phyloP scores from a whole-genome alignment of 176 grass and related monocot species.

The Oryza punctata region DNA sequence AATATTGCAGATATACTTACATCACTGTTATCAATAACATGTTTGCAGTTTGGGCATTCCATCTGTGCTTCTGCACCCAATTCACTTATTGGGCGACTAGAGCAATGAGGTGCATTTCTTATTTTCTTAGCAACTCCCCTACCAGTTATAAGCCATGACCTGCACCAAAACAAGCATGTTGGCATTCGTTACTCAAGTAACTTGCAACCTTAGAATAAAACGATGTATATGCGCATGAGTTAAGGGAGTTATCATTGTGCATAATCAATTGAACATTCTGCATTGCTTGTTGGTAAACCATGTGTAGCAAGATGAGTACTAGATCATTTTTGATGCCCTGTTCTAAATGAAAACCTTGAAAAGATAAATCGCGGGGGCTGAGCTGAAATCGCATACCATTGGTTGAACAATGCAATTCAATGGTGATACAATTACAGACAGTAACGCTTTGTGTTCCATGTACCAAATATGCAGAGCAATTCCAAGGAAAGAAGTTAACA shows the following conservation, averaged over 20 bases:
- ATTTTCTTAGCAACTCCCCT: conserved; percentile 89
- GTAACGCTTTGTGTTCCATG: not conserved
- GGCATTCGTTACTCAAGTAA: not conserved
- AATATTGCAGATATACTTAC: conserved; percentile 50
- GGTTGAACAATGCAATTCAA: not conserved
- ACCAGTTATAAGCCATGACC: conserved; percentile 77
- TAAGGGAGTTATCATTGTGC: not conserved
- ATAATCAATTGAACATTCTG: not conserved
- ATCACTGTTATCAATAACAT: conserved; percentile 86
- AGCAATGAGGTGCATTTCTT: conserved; percentile 47
- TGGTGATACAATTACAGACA: not conserved
- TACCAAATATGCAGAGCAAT: not conserved
- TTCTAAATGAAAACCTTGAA: conserved; percentile 1
- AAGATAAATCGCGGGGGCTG: not conserved
- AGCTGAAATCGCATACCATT: not conserved
- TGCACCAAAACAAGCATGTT: conserved; percentile 34
- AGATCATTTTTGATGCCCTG: not conserved
- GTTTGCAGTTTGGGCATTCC: conserved; percentile 83
- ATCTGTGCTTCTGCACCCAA: conserved; percentile 52
- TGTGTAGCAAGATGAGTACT: not conserved
- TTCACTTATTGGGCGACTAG: conserved; percentile 60
- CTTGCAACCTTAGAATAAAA: not conserved
- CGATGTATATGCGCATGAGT: not conserved
- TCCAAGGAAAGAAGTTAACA: not conserved
- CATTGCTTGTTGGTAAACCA: not conserved